Conservation (phyloP, 352 stramenopile genomes). For the Globisporangium parvum region DNA sequence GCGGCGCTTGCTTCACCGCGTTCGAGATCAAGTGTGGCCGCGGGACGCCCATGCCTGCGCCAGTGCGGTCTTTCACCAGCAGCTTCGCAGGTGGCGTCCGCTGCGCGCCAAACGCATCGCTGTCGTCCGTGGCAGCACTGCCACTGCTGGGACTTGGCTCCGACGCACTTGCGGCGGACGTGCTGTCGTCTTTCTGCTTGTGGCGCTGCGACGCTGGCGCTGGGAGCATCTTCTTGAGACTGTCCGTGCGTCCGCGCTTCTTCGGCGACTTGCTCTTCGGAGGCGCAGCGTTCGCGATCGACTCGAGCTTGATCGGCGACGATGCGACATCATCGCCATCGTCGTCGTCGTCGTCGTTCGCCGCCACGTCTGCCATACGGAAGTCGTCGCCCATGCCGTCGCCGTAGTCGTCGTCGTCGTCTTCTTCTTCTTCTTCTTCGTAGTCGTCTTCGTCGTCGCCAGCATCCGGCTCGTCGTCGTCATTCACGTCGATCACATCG, state of each 20-base stretch:
- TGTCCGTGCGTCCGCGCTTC: conserved; percentile 84
- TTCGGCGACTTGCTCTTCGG: conserved; percentile 53
- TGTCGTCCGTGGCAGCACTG: conserved; percentile 2
- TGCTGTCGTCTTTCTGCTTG: conserved; percentile 33
- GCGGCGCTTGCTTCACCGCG: conserved; percentile 68
- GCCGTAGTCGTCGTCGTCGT: conserved; percentile 4
- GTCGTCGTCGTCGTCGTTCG: conserved; percentile 12
- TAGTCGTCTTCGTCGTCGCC: conserved; percentile 10
- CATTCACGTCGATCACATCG: conserved; percentile 11
- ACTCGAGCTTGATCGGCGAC: conserved; percentile 16
- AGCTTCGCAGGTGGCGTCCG: conserved; percentile 36
- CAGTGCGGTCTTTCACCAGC: conserved; percentile 73
- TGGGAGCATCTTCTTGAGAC: conserved; percentile 68
- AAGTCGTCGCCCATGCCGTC: conserved; percentile 8
- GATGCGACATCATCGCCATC: conserved; percentile 13
- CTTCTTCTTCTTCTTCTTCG: conserved; percentile 11
- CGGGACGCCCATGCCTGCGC: conserved; percentile 65
- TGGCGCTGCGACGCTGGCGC: conserved; percentile 60
- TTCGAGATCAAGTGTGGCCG: conserved; percentile 68
- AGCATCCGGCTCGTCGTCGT: conserved; percentile 11
- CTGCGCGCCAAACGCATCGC: background rate
- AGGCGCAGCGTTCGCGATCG: background rate
- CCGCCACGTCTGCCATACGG: background rate
- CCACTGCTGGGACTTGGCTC: background rate
- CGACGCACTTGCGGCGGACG: background rate